These are phyloP conservation scores for Magnaporthiopsis poae DNA, from an alignment of 2,329 filamentous ascomycete genomes.

Conservation along the genomic window DNA sequence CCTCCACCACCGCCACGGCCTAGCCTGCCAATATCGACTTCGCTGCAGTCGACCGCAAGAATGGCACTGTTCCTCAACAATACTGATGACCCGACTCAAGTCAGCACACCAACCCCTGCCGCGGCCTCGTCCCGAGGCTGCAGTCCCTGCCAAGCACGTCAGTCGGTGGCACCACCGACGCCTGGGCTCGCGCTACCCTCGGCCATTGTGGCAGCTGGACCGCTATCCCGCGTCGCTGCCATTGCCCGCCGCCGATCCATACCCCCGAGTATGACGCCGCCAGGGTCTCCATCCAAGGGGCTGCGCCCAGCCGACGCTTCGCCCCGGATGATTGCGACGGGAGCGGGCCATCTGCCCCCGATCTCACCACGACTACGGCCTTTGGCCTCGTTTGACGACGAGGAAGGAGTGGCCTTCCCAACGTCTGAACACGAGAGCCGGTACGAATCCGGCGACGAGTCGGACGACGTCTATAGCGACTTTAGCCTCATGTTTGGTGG, in stretches of 20 bases:
- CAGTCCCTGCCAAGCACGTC: not conserved
- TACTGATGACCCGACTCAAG: not conserved
- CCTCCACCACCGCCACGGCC: not conserved
- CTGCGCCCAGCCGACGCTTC: not conserved
- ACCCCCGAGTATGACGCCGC: not conserved
- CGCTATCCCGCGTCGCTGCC: not conserved
- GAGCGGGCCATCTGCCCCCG: not conserved
- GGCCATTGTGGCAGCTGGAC: not conserved
- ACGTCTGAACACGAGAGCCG: conserved; percentile 34
- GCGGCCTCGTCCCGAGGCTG: too few relatives aligned
- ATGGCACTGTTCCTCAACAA: not conserved
- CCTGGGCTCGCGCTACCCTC: not conserved
- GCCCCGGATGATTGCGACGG: not conserved
- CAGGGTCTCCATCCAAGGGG: conserved; percentile 6
- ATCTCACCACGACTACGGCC: not conserved
- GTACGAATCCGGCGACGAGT: conserved; percentile 32
- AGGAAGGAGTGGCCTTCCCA: conserved; percentile 33
- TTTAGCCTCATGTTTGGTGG: conserved; percentile 42
- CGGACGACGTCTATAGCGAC: conserved; percentile 45
- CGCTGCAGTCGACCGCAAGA: not conserved
- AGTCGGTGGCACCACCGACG: not conserved
- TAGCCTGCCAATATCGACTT: not conserved
- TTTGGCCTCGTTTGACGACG: conserved; percentile 27
- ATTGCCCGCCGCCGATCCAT: not conserved
- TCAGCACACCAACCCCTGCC: not conserved